Evolutionary conservation across 1,284 basidiomycete species (phyloP), one percentile per base, ranked within the genome.

Genomic region (Malassezia japonica): DNA sequence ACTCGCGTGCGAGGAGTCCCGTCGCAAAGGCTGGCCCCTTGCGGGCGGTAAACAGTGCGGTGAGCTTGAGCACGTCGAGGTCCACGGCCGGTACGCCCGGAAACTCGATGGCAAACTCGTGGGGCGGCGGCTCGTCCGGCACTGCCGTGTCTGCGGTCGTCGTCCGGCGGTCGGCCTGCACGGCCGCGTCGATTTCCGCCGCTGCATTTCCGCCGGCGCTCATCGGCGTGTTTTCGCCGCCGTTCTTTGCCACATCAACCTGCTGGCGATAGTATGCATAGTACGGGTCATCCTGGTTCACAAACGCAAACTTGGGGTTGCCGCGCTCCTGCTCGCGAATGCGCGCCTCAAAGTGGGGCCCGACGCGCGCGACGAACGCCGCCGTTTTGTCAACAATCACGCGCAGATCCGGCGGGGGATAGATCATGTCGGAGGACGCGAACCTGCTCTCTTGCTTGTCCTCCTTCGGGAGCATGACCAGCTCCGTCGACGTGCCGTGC

Each of bases 361-460:
- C 68, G 33, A 64, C 64, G 33, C 64, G 62, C 18, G 90, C 88
- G 56, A 98, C 86, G 58, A 87, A 91, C n/a, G 80, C 75, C 12
- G 94, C 91, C 6, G 94, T 98, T 70, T 90, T 84, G 79, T 98
- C 94, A 64, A 98, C 90, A 55, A 96, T 89, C 56, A 83, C 87
- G 87, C 72, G 67, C 55, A 76, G 67, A 39, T 73, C 74, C 20
- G 75, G 75, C 12, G 75, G 75, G 16, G 75, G 74, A 37, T 64
- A 65, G 49, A 75, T 74, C 51, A 75, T 40, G 41, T 67, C 70
- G 28, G 60, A 52, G 4, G 61, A 55, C 10, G 60, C 51, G 40
- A 68, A 69, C 35, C 59, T 59, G 43, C 61, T 62, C 32, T 60
- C 55, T 15, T 60, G 60, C n/a, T 39, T 55, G 15, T 57, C 52